Base-by-base conservation (phyloP, 2,329 filamentous ascomycete genomes). In the Microthyrium microscopicum region DNA sequence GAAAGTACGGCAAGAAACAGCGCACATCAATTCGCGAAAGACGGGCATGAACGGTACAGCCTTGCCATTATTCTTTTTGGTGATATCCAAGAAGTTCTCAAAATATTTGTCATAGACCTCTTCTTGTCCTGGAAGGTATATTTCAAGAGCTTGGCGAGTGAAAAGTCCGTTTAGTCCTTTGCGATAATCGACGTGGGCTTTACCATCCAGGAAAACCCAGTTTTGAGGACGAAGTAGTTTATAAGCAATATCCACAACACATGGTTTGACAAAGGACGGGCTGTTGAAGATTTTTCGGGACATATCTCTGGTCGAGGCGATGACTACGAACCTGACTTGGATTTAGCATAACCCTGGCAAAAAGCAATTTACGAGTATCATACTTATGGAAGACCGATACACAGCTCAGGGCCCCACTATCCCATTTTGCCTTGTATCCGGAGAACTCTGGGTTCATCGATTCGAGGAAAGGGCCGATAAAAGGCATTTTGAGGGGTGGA, bases 321-420 rank as follows among this genome's bases (percentile, higher is more conserved):
- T 93, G 37, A 98, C 84, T 42, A 95, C 89, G 55, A 98, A 98
- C 56, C 83, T 91, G 45, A 3, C 12, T 37, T 29, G 5, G 12
- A 3, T 13, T 21, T 25, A 20, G 18, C n/a, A 22, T 7, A 16
- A 30, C 4, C 2, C 5, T 12, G 8, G 18, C 11, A 15, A 16
- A 2, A 2, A n/a, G 5, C 3, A 6, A 8, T 33, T 31, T 5
- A 13, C 12, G 17, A 20, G 4, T n/a, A 20, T 19, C 46, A 12
- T 70, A 92, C 83, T 95, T 98, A 73, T 98, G 89, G 64, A 98
- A 98, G 48, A 98, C 84, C 3, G 85, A 94, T 40, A 98, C 89
- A 52, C 89, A 98, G 66, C 85, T 94, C 46, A 98, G 66, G 30
- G 81, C 77, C 29, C 81, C 89, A 50, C 83, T 92, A 47, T 68